Conservation (phyloP, 106 monocot genomes). For the Allium sativum region DNA sequence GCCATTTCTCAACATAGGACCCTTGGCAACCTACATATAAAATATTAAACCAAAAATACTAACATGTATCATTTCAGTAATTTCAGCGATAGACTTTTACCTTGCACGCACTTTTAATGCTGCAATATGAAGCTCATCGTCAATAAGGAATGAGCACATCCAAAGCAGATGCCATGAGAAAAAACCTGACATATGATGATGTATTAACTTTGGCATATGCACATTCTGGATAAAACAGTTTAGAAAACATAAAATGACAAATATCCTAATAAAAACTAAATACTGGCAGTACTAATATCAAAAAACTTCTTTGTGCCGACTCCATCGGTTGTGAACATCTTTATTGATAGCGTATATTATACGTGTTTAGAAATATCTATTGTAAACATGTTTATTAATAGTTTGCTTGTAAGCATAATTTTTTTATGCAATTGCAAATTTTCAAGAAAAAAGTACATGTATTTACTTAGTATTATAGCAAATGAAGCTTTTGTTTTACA, state of each 20-base stretch:
- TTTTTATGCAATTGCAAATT: too few relatives aligned
- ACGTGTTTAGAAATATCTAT: too few relatives aligned
- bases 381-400: too few relatives aligned
- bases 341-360: too few relatives aligned
- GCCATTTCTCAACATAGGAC: too few relatives aligned
- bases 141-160: conserved; percentile 43
- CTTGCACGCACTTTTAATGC: conserved; percentile 48
- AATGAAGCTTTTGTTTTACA: too few relatives aligned
- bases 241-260: not conserved
- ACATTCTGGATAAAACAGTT: not conserved
- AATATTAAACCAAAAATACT: conserved; percentile 8
- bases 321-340: too few relatives aligned
- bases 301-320: too few relatives aligned
- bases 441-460: too few relatives aligned
- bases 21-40: not conserved
- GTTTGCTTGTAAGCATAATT: too few relatives aligned
- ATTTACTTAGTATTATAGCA: too few relatives aligned
- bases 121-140: conserved; percentile 24
- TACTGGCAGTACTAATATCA: not conserved
- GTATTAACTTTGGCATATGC: not conserved
- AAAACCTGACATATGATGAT: conserved; percentile 42
- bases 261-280: not conserved
- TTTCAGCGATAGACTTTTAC: conserved; percentile 80
- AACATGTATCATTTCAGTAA: conserved; percentile 99
- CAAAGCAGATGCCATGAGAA: conserved; percentile 84